Evolutionary conservation across 345 rosid genomes (phyloP), one percentile per base, ranked within the genome.

Genomic region (Dipteronia sinensis): DNA sequence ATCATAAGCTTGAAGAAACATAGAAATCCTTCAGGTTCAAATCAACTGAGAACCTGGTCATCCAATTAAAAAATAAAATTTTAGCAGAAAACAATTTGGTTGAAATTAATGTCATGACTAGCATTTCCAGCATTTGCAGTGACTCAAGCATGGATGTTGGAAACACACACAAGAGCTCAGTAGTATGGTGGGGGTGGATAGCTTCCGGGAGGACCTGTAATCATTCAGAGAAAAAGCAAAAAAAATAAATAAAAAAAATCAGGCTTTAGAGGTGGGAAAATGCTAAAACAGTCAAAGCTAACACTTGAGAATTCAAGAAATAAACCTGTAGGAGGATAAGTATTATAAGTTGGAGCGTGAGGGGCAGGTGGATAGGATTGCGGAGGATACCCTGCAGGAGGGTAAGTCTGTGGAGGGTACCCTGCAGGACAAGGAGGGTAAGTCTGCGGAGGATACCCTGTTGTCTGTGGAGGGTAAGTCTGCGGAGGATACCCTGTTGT

Each of bases 151-250:
- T 51, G 25, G 46, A 31, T 19, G 0, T 10, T 34, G 51, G 46
- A 34, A 73, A 34, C 38, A 34, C 38, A 56, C 59, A 22, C 16
- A 7, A 8, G 44, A 58, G 20, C 27, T 78, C 65, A 78, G 76
- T 46, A 73, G 15, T 75, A 71, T 31, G 82, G 82, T 3, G 82
- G 77, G 2, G 82, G 73, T 20, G 75, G 75, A 31, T 70, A 77
- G 53, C 53, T 31, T 49, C 75, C 80, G 13, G 70, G 70, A 27
- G 75, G 75, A 63, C 70, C 75, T 77, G 74, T 31, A 49, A 34
- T 65, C 71, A 65, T 44, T 65, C 17, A 65, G 47, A 31, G 44
- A 75, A 6, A 42, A 4, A 34, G 38, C 38, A 34, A 34, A 5
- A 31, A 31, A 34, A 4, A 3, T 2, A 31, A 3, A 31, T 2